Conservation (phyloP, 2,329 filamentous ascomycete genomes). For the Fusarium xylarioides region DNA sequence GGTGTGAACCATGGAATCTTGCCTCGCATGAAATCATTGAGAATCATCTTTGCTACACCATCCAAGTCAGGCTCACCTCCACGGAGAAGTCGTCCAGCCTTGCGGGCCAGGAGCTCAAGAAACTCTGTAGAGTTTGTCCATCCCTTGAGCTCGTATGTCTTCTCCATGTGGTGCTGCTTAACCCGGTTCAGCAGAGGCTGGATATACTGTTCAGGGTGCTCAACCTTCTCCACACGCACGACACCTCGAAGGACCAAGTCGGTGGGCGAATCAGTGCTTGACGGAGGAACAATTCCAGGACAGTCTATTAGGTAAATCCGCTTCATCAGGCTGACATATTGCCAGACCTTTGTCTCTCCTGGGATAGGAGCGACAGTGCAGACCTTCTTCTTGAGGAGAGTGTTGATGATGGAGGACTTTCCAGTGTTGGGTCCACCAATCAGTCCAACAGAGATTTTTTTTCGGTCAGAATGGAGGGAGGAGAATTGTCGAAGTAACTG, state of each 20-base stretch:
- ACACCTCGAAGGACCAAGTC: conserved; percentile 92
- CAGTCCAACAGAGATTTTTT: conserved; percentile 92
- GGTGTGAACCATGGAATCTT: conserved; percentile 97
- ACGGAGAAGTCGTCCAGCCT: conserved; percentile 84
- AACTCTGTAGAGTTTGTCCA: conserved; percentile 84
- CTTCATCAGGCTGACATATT: conserved; percentile 96
- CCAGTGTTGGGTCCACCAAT: conserved; percentile 86
- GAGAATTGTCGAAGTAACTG: conserved; percentile 93
- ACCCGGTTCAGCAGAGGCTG: conserved; percentile 81
- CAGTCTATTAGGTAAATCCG: conserved; percentile 92
- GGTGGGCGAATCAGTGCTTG: conserved; percentile 81
- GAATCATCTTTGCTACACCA: conserved; percentile 93
- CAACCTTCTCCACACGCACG: conserved; percentile 93
- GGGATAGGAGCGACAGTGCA: conserved; percentile 94
- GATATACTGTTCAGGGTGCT: conserved; percentile 96
- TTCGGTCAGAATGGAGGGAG: conserved; percentile 85
- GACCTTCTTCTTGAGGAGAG: conserved; percentile 91
- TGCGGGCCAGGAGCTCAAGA: conserved; percentile 85
- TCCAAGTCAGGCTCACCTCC: conserved; percentile 96
- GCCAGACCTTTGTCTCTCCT: conserved; percentile 97
- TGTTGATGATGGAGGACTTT: conserved; percentile 98
- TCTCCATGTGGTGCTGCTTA: conserved; percentile 86
- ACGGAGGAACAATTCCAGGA: conserved; percentile 94
- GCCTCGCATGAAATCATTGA: conserved; percentile 95
- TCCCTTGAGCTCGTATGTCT: conserved; percentile 88